Evolutionary conservation across 2,329 filamentous ascomycete species (phyloP), one percentile per base, ranked within the genome.

Genomic region (Alternaria sp.): DNA sequence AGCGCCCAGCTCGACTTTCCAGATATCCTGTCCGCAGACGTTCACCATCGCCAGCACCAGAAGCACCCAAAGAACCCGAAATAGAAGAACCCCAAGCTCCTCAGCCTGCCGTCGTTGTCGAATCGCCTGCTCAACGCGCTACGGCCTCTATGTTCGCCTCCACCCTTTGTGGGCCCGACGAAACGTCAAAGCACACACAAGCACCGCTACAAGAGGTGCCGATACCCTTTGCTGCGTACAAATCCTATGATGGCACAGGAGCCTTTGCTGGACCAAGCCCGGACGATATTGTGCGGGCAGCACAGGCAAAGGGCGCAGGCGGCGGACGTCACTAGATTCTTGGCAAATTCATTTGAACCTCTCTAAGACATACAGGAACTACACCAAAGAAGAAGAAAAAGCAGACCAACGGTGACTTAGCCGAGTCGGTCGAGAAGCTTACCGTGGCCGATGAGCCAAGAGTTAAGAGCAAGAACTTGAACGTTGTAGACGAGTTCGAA

Each of bases 181-280:
- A 64, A 18, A 4, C 57, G 14, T 32, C 56, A 22, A 64, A 56
- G 11, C 18, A 60, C 8, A 3, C 41, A 9, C 49, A 48, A 16
- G 22, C 51, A 25, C 30, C 50, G 2, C 12, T 63, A 5, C 45
- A 64, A 51, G 58, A 59, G 11, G 74, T 78, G 51, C 67, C 78
- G 54, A 70, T 84, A 51, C 80, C 82, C n/a, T 83, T 81, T 59
- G 71, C 75, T 38, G 68, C 65, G n/a, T 67, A 71, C 58, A 67
- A 69, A 50, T 68, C 70, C 20, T 74, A 76, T 57, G 84, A 76
- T 74, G 83, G 80, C 74, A 71, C 84, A 73, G 68, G 88, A 74
- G 87, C 89, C 60, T 97, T 97, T 81, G 84, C 90, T 84, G 88
- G 89, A 77, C 94, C 94, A 57, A 97, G 94, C 80, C 94, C 94